Conservation (phyloP, 306 rosid species). For the Vigna angularis region DNA sequence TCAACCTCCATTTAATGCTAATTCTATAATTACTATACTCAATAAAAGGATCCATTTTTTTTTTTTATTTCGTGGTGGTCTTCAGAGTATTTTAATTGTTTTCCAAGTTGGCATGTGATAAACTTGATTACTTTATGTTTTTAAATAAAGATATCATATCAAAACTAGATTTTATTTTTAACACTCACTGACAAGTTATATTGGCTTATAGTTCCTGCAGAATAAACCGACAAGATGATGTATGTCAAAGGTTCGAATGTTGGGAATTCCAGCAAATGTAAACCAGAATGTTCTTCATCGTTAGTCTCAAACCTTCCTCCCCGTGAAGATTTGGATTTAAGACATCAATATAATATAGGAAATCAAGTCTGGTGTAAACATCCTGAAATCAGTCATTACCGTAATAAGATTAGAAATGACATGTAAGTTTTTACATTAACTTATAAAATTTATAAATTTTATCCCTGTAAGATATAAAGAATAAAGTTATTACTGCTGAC, state of each 20-base stretch:
- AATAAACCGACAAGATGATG: slow-evolving; percentile 38
- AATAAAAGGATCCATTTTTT: too few species aligned
- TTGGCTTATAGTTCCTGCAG: slow-evolving; percentile 25
- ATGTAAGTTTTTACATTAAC: slow-evolving; percentile 38
- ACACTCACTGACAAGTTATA: neutral
- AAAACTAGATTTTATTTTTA: too few species aligned
- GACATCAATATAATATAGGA: neutral
- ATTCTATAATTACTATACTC: too few species aligned
- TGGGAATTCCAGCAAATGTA: neutral
- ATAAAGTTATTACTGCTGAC: neutral
- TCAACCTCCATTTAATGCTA: too few species aligned
- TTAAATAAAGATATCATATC: too few species aligned
- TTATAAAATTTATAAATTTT: neutral
- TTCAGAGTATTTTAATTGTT: too few species aligned
- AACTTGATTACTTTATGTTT: too few species aligned
- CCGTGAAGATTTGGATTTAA: slow-evolving; percentile 28
- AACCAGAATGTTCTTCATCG: neutral
- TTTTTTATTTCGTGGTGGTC: too few species aligned
- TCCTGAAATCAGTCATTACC: neutral
- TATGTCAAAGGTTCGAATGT: neutral
- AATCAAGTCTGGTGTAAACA: slow-evolving; percentile 45
- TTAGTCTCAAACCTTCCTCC: slow-evolving; percentile 12
- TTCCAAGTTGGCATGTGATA: too few species aligned
- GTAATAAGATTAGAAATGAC: slow-evolving; percentile 9
- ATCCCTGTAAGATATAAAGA: neutral